These are phyloP conservation scores for Colletotrichum incanum DNA, from an alignment of 2,329 filamentous ascomycete species.

Conservation along the genomic window DNA sequence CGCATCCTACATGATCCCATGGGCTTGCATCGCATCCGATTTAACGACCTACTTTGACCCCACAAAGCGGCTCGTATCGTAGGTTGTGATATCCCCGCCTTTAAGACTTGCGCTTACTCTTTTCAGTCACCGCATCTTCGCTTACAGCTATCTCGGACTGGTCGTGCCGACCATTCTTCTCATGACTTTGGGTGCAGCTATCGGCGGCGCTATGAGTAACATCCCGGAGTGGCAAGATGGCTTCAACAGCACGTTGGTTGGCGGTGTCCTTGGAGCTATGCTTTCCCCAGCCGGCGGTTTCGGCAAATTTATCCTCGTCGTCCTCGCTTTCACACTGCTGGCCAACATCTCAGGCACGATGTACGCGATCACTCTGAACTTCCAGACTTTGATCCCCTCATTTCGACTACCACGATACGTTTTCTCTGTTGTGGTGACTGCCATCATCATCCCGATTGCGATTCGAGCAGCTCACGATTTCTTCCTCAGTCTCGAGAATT, in stretches of 20 bases:
- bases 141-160: slow-evolving; percentile 72
- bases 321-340: slow-evolving; percentile 56
- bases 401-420: slow-evolving; percentile 58
- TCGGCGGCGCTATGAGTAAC: slow-evolving; percentile 52
- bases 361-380: slow-evolving; percentile 57
- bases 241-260: slow-evolving; percentile 50
- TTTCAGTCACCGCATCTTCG: slow-evolving; percentile 62
- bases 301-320: slow-evolving; percentile 56
- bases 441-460: slow-evolving; percentile 58
- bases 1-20: slow-evolving; percentile 76
- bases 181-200: slow-evolving; percentile 59
- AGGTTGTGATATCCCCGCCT: slow-evolving; percentile 45
- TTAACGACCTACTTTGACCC: slow-evolving; percentile 75
- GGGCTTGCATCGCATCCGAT: slow-evolving; percentile 72
- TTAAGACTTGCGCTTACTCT: slow-evolving; percentile 12
- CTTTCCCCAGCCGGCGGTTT: slow-evolving; percentile 51
- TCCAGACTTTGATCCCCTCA: slow-evolving; percentile 58
- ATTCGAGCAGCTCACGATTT: slow-evolving; percentile 58
- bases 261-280: slow-evolving; percentile 52
- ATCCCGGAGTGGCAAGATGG: slow-evolving; percentile 50
- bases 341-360: slow-evolving; percentile 57
- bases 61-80: slow-evolving; percentile 63
- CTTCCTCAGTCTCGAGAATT: slow-evolving; percentile 60
- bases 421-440: slow-evolving; percentile 58
- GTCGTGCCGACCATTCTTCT: slow-evolving; percentile 54